Base-by-base conservation (phyloP, 2,329 filamentous ascomycete genomes). In the Pseudomassariella vexata region DNA sequence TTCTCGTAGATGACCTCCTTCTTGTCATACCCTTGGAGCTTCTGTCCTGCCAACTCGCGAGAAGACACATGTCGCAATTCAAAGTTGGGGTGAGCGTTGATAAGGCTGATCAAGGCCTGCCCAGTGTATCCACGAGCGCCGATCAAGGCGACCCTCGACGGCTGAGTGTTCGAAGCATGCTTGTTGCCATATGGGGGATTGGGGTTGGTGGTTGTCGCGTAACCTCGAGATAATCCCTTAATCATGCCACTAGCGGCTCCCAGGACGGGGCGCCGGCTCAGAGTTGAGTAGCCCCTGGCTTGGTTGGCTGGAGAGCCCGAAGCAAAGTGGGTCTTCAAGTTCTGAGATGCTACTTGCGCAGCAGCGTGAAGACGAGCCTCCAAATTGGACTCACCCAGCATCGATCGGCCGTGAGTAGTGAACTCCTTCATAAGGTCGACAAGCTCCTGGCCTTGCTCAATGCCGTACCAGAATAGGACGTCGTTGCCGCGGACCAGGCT, bases 401-500 rank as follows among this genome's bases (percentile, higher is more conserved):
- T 94, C 42, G 85, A 76, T 38, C 85, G 75, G 32, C 88, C 87
- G 50, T 94, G 76, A 50, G 83, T 70, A 37, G 82, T 77, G 60
- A 95, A 95, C 50, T 94, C 85, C 31, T 86, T 79, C 19, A 82
- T 79, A 34, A 79, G 80, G 26, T 30, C 26, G 5, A 31, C 27
- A 10, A 39, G 29, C 5, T 36, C 37, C 21, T 35, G 32, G 10
- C 27, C 34, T 14, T 39, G 33, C 44, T 92, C 84, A 37, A 92
- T 78, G 32, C 89, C 89, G 58, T 94, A 95, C 85, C 90, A 96
- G 70, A 96, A 96, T 52, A 96, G 80, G 23, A 95, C 86, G 52
- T 89, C 86, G 37, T 87, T 87, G 46, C 86, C 79, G 35, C 81
- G 79, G 41, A 83, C 86, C 49, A 95, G 75, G 60, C 86, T 95